Evolutionary conservation across 768 basidiomycete genomes (phyloP).

Genomic region (Trametes cubensis): DNA sequence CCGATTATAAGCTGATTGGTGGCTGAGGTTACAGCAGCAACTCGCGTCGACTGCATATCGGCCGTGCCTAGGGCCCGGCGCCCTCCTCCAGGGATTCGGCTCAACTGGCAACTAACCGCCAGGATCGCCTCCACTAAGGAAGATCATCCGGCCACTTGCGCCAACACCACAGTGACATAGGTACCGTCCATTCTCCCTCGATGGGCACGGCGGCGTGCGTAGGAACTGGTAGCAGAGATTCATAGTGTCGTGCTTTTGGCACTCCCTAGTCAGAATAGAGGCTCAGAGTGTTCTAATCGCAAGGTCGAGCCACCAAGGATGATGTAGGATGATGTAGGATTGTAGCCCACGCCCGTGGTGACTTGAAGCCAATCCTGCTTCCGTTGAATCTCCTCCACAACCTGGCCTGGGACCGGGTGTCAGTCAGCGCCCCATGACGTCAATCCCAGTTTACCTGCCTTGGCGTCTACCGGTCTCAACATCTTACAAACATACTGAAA

Average conservation of each 20-base stretch:
- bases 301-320: not conserved
- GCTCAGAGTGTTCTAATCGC: no score
- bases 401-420: no score
- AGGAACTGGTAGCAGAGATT: not conserved
- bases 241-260: no score
- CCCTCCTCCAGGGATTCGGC: not conserved
- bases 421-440: not conserved
- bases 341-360: no score
- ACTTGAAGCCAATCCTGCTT: not conserved
- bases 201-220: not conserved
- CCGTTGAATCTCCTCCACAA: no score
- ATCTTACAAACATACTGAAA: no score
- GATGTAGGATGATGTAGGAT: no score
- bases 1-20: not conserved
- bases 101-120: not conserved
- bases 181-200: not conserved
- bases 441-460: no score
- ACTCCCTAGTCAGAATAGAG: no score
- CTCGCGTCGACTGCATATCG: not conserved
- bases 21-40: not conserved
- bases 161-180: not conserved
- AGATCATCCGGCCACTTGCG: not conserved
- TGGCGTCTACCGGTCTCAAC: no score
- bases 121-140: not conserved
- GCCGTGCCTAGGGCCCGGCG: not conserved